Evolutionary conservation across 805 yeast species (phyloP), one percentile per base, ranked within the genome.

Genomic region (Barnettozyma siamensis): DNA sequence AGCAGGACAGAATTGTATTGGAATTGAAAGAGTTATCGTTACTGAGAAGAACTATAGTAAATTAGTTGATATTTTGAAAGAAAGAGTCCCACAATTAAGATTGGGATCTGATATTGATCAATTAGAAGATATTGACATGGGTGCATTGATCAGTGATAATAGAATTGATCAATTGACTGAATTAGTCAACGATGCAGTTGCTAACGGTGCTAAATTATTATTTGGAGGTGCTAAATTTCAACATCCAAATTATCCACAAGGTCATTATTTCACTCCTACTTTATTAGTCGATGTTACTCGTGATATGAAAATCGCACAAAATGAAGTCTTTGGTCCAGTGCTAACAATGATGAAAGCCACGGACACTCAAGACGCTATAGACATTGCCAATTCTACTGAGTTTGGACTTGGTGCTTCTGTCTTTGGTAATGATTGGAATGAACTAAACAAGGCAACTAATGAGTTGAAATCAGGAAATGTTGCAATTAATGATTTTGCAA

Each of bases 1-100:
- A 40, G 85, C 96, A 0, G 99, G 99, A 11, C 99, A 93, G 65
- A 93, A 93, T 60, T 93, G 99, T 66, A 93, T 93, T 55, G 98
- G 99, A 30, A 85, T 93, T 41, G 99, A 93, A 65, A 73, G 99
- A 43, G 94, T 93, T 7, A 82, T 93, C 47, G 88, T 89, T 29
- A 71, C 87, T 34, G 84, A 83, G 5, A 67, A 68, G 32, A 76
- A 78, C 21, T 89, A 93, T 63, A 81, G 77, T 18, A 54, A 63
- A 33, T 63, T 93, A 32, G 80, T 82, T 2, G 63, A 65, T 0
- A 73, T 77, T 9, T 66, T 93, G 33, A 50, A 72, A 2, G 62
- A 69, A 26, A 72, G 93, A 43, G 76, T 93, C 17, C 67, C 72
- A 6, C 56, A 66, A 27, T 62, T 93, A 38, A 69, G 96, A 35